Evolutionary conservation across 208 protist genomes (phyloP).

Genomic region (Acanthamoeba culbertsoni): DNA sequence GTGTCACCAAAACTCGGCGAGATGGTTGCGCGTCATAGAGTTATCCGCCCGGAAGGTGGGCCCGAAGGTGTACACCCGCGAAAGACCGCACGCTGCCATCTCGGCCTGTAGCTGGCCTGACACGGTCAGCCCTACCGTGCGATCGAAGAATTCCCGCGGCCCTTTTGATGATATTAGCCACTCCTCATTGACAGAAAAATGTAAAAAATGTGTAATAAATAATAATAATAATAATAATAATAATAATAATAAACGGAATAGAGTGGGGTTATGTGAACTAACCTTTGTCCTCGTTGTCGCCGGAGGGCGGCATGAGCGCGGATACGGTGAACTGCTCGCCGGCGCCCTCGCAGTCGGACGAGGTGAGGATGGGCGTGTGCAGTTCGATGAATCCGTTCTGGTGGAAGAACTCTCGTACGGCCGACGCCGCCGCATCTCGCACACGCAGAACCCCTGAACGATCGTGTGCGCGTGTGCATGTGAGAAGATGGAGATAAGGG

Average conservation of each 20-base stretch:
- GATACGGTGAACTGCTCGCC: conserved; percentile 48
- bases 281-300: neutral
- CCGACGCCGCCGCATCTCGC: conserved; percentile 72
- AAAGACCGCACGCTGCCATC: conserved; percentile 75
- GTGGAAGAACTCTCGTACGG: conserved; percentile 74
- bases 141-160: conserved; percentile 22
- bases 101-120: conserved; percentile 77
- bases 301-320: neutral
- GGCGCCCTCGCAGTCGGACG: conserved; percentile 86
- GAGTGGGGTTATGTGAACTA: neutral
- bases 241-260: neutral
- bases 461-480: neutral
- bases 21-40: conserved; percentile 80
- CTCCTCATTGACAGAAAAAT: too few relatives aligned
- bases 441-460: conserved; percentile 78
- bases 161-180: neutral
- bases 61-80: conserved; percentile 86
- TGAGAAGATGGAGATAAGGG: neutral
- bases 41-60: conserved; percentile 85
- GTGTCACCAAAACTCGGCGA: conserved; percentile 89
- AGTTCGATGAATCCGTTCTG: conserved; percentile 81
- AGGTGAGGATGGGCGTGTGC: conserved; percentile 86
- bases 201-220: too few relatives aligned
- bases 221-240: neutral
- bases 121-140: conserved; percentile 57